Percentiles rank a stretch among this genome's conserved stretches.
Evolutionary conservation across 805 yeast species (phyloP).

Genomic region (Ogataea methanolica): DNA sequence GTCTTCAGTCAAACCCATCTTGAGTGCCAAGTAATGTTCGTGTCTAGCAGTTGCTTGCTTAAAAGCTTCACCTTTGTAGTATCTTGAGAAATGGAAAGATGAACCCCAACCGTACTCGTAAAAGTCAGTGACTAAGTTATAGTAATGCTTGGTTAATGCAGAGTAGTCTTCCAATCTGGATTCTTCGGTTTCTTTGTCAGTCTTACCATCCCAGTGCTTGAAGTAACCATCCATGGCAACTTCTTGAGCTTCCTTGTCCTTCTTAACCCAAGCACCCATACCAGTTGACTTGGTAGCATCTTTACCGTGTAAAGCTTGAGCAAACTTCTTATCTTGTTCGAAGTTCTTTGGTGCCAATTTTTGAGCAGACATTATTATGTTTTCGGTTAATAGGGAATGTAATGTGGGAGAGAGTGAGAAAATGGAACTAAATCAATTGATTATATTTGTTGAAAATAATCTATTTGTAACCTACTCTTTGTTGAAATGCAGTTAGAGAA

Average conservation of each 20-base stretch:
- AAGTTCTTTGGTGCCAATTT: slow-evolving; percentile 51
- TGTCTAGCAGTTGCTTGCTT: slow-evolving; percentile 94
- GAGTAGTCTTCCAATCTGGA: slow-evolving; percentile 80
- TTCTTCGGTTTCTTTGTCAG: slow-evolving; percentile 65
- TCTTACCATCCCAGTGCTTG: slow-evolving; percentile 96
- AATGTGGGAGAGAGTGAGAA: too few species aligned
- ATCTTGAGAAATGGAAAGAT: slow-evolving; percentile 95
- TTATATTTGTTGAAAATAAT: too few species aligned
- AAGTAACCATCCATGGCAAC: slow-evolving; percentile 87
- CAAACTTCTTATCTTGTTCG: slow-evolving; percentile 63
- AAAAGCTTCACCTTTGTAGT: slow-evolving; percentile 90
- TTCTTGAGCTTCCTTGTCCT: slow-evolving; percentile 73
- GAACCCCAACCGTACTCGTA: slow-evolving; percentile 99
- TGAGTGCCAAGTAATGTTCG: slow-evolving; percentile 89
- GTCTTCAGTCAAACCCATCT: slow-evolving; percentile 72
- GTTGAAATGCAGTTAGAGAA: too few species aligned
- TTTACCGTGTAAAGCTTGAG: slow-evolving; percentile 83
- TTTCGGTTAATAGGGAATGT: too few species aligned
- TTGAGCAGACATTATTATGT: slow-evolving; percentile 2
- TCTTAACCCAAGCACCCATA: slow-evolving; percentile 67
- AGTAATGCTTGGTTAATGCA: slow-evolving; percentile 88
- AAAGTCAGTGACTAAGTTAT: slow-evolving; percentile 94
- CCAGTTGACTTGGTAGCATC: slow-evolving; percentile 63
- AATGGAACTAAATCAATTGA: too few species aligned
- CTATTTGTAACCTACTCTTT: too few species aligned